Percentiles rank a stretch among this genome's conserved stretches.
Evolutionary conservation across 1,284 basidiomycete genomes (phyloP).

Genomic region (Lentinus polychrous): DNA sequence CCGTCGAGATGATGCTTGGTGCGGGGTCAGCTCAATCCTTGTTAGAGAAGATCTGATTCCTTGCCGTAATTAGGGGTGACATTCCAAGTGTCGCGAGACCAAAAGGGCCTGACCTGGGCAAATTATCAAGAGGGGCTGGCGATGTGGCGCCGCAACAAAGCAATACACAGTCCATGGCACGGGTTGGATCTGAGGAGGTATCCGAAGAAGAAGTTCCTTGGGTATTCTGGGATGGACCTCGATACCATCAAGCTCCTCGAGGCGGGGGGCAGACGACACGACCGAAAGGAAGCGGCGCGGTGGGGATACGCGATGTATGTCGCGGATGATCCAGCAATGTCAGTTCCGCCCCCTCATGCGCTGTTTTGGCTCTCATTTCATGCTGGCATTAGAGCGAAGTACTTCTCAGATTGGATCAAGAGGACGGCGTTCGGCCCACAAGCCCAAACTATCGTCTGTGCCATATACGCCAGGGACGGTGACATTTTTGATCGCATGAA

Average conservation of each 20-base stretch:
- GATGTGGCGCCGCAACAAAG: slow-evolving; percentile 4
- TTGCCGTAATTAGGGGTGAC: slow-evolving; percentile 1
- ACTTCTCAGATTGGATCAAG: slow-evolving; percentile 8
- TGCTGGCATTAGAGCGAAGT: slow-evolving; percentile 1
- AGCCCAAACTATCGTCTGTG: slow-evolving; percentile 4
- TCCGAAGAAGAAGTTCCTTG: slow-evolving; percentile 3
- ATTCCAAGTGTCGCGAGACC: slow-evolving; percentile 7
- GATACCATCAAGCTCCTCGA: slow-evolving; percentile 6
- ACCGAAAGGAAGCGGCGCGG: slow-evolving; percentile 8
- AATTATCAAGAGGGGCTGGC: slow-evolving; percentile 7
- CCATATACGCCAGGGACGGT: slow-evolving; percentile 4
- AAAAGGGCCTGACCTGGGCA: slow-evolving; percentile 9
- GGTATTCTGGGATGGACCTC: slow-evolving; percentile 8
- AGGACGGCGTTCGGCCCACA: not conserved
- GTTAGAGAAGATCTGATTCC: no score
- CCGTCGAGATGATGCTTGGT: slow-evolving; percentile 5
- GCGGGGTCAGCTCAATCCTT: no score
- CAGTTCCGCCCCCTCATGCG: not conserved
- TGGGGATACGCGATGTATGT: slow-evolving; percentile 10
- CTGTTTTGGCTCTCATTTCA: not conserved
- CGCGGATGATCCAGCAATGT: slow-evolving; percentile 6
- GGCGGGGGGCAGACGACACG: slow-evolving; percentile 1
- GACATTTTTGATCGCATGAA: slow-evolving; percentile 5
- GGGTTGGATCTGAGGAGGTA: slow-evolving; percentile 2
- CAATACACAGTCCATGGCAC: slow-evolving; percentile 3